phyloP scores from a whole-genome alignment of 1,139 yeast genomes.

The Kodamaea suecica region DNA sequence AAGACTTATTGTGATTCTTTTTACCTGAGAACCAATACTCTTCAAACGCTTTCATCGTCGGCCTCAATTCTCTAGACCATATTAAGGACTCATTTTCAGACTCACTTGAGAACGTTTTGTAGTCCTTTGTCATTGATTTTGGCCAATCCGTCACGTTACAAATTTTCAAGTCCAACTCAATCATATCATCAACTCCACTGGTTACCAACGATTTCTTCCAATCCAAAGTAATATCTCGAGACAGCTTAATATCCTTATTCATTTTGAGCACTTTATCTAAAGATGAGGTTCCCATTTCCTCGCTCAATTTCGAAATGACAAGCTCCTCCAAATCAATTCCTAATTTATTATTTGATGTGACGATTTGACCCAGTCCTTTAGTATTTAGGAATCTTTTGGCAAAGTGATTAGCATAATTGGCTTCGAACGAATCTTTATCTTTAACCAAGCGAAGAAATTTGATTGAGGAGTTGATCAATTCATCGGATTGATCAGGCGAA shows the following conservation, averaged over 20 bases:
- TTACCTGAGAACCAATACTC: constrained; percentile 48
- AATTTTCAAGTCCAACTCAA: constrained; percentile 46
- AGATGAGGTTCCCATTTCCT: constrained; percentile 78
- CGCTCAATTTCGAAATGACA: constrained; percentile 66
- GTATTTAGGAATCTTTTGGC: constrained; percentile 76
- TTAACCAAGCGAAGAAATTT: constrained; percentile 63
- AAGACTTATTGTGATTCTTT: constrained; percentile 67
- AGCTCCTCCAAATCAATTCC: constrained; percentile 67
- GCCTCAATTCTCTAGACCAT: constrained; percentile 42
- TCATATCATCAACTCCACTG: constrained; percentile 2
- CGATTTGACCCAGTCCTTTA: constrained; percentile 24
- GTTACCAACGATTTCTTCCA: constrained; percentile 41
- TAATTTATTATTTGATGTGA: constrained; percentile 13
- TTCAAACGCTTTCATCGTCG: constrained; percentile 38
- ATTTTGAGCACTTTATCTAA: constrained; percentile 82
- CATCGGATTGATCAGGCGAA: constrained; percentile 53
- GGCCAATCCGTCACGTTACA: constrained; percentile 55
- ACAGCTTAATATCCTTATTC: constrained; percentile 77
- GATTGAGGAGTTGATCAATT: constrained; percentile 53
- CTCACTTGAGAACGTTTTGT: constrained; percentile 44
- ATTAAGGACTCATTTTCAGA: constrained; percentile 28
- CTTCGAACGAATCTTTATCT: constrained; percentile 88
- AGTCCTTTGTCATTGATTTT: constrained; percentile 51
- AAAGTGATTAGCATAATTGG: constrained; percentile 80
- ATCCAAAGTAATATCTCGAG: constrained; percentile 56